Evolutionary conservation across 2,329 filamentous ascomycete genomes (phyloP).

Genomic region (Venturia asperata): DNA sequence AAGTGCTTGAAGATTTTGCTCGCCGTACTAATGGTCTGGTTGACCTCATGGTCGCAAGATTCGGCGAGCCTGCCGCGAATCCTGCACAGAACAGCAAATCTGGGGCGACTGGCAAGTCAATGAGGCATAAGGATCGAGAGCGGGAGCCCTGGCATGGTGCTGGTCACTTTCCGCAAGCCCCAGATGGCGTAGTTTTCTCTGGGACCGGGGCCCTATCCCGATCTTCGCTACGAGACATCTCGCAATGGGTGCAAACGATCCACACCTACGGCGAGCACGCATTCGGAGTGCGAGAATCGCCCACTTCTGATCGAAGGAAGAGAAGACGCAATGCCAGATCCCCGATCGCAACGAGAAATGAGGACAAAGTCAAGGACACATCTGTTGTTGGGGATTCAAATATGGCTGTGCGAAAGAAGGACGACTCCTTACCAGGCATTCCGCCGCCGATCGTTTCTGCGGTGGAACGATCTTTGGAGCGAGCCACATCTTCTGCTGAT

Average conservation of each 20-base stretch:
- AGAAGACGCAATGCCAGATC: slow-evolving; percentile 32
- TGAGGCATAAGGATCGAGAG: slow-evolving; percentile 23
- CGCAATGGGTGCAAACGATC: slow-evolving; percentile 81
- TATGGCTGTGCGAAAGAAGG: not conserved
- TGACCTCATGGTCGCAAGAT: slow-evolving; percentile 81
- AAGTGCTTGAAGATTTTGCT: slow-evolving; percentile 85
- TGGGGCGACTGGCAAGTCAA: not conserved
- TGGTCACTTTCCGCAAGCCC: slow-evolving; percentile 57
- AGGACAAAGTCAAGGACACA: not conserved
- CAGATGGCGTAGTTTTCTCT: slow-evolving; percentile 82
- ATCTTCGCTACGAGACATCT: slow-evolving; percentile 63
- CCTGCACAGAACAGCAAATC: slow-evolving; percentile 20
- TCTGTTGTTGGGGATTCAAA: not conserved
- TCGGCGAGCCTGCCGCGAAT: slow-evolving; percentile 52
- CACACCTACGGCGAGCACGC: slow-evolving; percentile 77
- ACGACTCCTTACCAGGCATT: slow-evolving; percentile 32
- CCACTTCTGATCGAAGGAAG: slow-evolving; percentile 55
- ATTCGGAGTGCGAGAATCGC: slow-evolving; percentile 78
- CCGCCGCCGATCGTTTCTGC: slow-evolving; percentile 42
- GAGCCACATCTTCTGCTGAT: slow-evolving; percentile 35
- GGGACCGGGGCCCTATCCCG: slow-evolving; percentile 68
- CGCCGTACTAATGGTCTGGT: slow-evolving; percentile 73
- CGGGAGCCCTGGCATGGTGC: slow-evolving; percentile 64
- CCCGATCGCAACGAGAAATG: slow-evolving; percentile 26
- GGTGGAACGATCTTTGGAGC: slow-evolving; percentile 38